Percentiles rank a stretch among this genome's conserved stretches.
Conservation (phyloP, 768 basidiomycete species). For the Suillus subalutaceus region DNA sequence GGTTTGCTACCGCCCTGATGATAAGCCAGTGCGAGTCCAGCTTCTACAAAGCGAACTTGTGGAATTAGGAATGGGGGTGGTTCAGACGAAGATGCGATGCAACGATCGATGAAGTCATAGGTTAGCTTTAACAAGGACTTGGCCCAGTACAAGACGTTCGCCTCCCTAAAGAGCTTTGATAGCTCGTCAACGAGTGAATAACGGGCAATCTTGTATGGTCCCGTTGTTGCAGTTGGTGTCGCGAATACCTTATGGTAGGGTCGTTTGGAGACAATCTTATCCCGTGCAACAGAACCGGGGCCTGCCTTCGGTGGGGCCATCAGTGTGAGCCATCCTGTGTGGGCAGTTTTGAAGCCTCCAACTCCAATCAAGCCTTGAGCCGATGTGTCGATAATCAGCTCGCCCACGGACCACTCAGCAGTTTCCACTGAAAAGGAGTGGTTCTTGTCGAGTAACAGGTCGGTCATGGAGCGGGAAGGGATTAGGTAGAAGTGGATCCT, state of each 20-base stretch:
- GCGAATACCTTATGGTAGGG: not conserved
- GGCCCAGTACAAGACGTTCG: slow-evolving; percentile 18
- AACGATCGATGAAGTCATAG: slow-evolving; percentile 12
- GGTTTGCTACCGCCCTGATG: not conserved
- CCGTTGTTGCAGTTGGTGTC: not conserved
- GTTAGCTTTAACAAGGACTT: slow-evolving; percentile 15
- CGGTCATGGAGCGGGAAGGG: not conserved
- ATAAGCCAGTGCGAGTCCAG: slow-evolving; percentile 8
- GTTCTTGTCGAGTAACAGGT: not conserved
- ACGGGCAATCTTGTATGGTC: slow-evolving; percentile 1
- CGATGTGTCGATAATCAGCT: not conserved
- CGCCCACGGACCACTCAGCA: slow-evolving; percentile 1
- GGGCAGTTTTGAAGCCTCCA: slow-evolving; percentile 11
- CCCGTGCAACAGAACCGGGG: not conserved
- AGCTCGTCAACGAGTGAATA: slow-evolving; percentile 4
- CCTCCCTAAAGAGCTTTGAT: slow-evolving; percentile 14
- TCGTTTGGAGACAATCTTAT: slow-evolving; percentile 7
- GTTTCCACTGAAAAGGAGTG: not conserved
- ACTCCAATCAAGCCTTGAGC: slow-evolving; percentile 1
- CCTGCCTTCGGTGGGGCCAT: not conserved
- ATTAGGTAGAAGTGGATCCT: slow-evolving; percentile 2
- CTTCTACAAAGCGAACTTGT: slow-evolving; percentile 15
- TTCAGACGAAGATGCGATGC: not conserved
- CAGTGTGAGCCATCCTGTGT: slow-evolving; percentile 6
- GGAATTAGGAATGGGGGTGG: slow-evolving; percentile 17